phyloP scores from a whole-genome alignment of 805 yeast species.

The Ogataea allantospora region DNA sequence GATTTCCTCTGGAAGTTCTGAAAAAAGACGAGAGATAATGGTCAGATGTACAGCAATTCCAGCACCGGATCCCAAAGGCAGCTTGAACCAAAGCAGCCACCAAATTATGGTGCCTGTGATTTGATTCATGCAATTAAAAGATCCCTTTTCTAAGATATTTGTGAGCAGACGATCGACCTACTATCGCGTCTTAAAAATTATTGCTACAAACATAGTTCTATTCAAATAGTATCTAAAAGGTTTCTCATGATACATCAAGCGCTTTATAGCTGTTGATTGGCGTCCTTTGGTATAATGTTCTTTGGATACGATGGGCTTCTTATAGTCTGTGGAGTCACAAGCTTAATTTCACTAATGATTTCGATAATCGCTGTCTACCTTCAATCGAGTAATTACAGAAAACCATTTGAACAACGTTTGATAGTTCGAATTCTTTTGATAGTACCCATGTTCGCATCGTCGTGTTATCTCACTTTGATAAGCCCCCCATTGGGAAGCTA shows the following conservation, averaged over 20 bases:
- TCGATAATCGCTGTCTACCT: slow-evolving; percentile 45
- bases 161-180: slow-evolving; percentile 7
- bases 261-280: background rate
- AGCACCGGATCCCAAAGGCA: slow-evolving; percentile 9
- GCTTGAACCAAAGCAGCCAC: background rate
- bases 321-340: slow-evolving; percentile 25
- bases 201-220: background rate
- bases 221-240: background rate
- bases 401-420: slow-evolving; percentile 83
- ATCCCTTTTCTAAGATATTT: background rate
- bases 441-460: slow-evolving; percentile 75
- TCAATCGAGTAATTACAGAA: slow-evolving; percentile 74
- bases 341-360: slow-evolving; percentile 35
- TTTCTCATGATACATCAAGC: background rate
- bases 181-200: background rate
- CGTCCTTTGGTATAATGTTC: background rate
- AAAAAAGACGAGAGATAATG: slow-evolving; percentile 33
- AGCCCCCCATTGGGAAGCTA: slow-evolving; percentile 44
- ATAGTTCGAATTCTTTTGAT: slow-evolving; percentile 78
- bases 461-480: slow-evolving; percentile 60
- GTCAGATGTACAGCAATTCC: slow-evolving; percentile 38
- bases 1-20: slow-evolving; percentile 35
- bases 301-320: slow-evolving; percentile 13
- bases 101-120: background rate
- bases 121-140: too few species aligned